These are phyloP conservation scores for Globisporangium irregulare DNA, from an alignment of 352 stramenopile species.

Conservation along the genomic window DNA sequence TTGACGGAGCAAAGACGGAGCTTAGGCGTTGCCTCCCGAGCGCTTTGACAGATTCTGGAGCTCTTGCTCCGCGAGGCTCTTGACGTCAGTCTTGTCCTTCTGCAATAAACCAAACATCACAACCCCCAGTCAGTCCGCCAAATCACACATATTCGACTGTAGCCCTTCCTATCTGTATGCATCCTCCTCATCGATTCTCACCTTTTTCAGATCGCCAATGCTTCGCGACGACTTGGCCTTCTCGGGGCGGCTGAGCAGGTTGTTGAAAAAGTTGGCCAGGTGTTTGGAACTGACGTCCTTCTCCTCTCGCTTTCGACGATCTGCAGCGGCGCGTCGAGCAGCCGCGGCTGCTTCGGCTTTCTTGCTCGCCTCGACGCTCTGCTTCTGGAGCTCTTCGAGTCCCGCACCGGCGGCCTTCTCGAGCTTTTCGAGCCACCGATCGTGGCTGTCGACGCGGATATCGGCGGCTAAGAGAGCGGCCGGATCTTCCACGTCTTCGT, in stretches of 20 bases:
- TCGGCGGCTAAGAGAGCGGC: conserved; percentile 35
- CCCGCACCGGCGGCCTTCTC: conserved; percentile 76
- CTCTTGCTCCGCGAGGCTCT: conserved; percentile 54
- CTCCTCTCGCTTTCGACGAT: conserved; percentile 76
- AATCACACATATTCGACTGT: not conserved
- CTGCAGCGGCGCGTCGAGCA: conserved; percentile 58
- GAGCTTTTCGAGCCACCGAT: conserved; percentile 79
- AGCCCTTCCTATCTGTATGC: not conserved
- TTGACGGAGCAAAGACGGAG: not conserved
- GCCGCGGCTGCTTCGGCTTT: conserved; percentile 67
- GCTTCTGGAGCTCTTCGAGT: conserved; percentile 79
- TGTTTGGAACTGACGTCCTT: conserved; percentile 86
- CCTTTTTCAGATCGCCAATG: conserved; percentile 62
- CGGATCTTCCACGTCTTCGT: conserved; percentile 40
- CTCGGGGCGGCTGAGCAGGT: conserved; percentile 78
- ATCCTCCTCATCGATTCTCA: conserved; percentile 7
- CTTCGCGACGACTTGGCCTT: conserved; percentile 74
- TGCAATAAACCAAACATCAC: conserved; percentile 17
- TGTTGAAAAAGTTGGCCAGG: conserved; percentile 88
- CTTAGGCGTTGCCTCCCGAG: conserved; percentile 12
- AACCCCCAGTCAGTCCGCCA: not conserved
- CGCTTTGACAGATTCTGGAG: conserved; percentile 49
- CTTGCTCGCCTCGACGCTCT: conserved; percentile 83
- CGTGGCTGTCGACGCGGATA: conserved; percentile 62
- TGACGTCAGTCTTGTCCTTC: conserved; percentile 66